Conservation (phyloP, 1,284 basidiomycete genomes). For the Pascua guehoae region DNA sequence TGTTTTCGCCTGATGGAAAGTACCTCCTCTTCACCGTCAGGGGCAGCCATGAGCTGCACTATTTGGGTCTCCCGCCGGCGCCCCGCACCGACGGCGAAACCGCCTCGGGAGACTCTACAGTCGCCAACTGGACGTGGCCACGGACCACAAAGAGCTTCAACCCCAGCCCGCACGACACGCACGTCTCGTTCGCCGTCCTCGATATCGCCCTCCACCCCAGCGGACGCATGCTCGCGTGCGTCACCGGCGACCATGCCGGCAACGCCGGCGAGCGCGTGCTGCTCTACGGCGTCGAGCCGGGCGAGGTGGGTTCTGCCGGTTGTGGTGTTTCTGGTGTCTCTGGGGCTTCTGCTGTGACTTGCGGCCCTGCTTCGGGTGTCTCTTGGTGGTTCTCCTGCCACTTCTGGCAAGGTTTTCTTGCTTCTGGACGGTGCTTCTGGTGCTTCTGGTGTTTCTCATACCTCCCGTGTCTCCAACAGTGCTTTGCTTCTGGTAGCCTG, state of each 20-base stretch:
- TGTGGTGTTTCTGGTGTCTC: no score
- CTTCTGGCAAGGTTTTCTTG: no score
- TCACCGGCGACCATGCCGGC: constrained; percentile 48
- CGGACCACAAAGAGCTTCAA: constrained; percentile 42
- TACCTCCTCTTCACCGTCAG: constrained; percentile 42
- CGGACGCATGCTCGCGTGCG: constrained; percentile 42
- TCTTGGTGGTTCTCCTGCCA: no score
- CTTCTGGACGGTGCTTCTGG: no score
- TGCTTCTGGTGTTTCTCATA: no score
- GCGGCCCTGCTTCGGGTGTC: no score
- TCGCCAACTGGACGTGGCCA: constrained; percentile 15
- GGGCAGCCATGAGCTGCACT: constrained; percentile 36
- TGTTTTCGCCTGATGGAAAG: constrained; percentile 31
- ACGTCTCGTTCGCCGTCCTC: constrained; percentile 59
- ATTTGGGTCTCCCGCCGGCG: constrained; percentile 23
- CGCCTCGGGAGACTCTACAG: neutral
- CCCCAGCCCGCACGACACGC: constrained; percentile 43
- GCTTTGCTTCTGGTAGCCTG: no score
- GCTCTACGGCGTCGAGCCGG: constrained; percentile 27
- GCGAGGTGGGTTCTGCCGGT: constrained; percentile 19
- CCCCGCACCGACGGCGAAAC: neutral
- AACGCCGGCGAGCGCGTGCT: constrained; percentile 31
- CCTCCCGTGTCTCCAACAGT: no score
- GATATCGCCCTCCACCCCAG: constrained; percentile 51
- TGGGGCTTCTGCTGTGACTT: no score